Base-by-base conservation (phyloP, 108 stramenopile genomes). In the Fistulifera pelliculosa region DNA sequence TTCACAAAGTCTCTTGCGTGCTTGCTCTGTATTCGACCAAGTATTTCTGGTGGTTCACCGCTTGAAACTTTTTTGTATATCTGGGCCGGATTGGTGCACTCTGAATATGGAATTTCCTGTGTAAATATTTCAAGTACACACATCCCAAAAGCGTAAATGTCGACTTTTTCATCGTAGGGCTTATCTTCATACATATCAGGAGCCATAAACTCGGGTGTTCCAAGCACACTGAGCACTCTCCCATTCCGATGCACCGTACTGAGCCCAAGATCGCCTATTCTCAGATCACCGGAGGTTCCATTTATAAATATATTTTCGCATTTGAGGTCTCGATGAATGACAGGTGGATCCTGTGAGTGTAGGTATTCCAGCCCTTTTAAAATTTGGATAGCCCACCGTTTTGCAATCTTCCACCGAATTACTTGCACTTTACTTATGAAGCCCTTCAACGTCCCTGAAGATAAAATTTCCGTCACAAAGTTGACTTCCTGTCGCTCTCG, bases 121-220 rank as follows among this genome's bases (percentile, higher is more conserved):
- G 98, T 96, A 53, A 96, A 82, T 71, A 99, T 97, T 73, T 99
- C 96, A 42, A 99, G 74, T 41, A 95, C 71, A 60, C 89, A 88
- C 96, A 99, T 98, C 45, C 98, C 98, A 76, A 99, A 96, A 3
- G 98, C 95, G 57, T 97, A 99, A 41, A 99, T 91, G 69, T 99
- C 98, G 14, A 99, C 93, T 71, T 98, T 98, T 57, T 96, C 94
- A 55, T 96, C 86, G 70, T 98, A 98, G 38, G 69, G 70, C 18
- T 41, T 63, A 66, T 98, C 96, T 47, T 99, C 96, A 60, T 98
- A 98, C 38, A 96, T 82, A 60, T 98, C 98, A 6, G 98, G 98
- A 23, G 98, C 96, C 98, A 99, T 99, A 69, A 97, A 99, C 70
- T 98, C 96, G 6, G 98, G 98, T 47, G 98, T 99, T 27, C 98